These are phyloP conservation scores for Cryphonectria parasitica DNA, from an alignment of 2,329 filamentous ascomycete genomes.

Conservation along the genomic window DNA sequence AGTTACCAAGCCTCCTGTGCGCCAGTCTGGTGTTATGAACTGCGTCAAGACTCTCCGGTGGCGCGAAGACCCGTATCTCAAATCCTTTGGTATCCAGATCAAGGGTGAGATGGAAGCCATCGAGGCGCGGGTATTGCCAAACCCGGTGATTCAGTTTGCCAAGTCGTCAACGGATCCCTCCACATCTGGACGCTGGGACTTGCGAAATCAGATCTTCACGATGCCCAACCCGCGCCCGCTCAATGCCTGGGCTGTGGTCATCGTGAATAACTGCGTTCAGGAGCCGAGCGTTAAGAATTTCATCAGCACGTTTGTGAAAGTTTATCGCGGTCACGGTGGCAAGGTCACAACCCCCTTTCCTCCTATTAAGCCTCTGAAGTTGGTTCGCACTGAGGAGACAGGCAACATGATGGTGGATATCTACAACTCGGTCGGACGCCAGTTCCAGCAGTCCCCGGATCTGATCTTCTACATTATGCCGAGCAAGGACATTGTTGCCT, in stretches of 20 bases:
- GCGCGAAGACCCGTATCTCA: conserved; percentile 69
- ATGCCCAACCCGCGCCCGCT: conserved; percentile 65
- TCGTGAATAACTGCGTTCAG: conserved; percentile 60
- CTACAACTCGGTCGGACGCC: conserved; percentile 58
- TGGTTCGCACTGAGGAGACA: conserved; percentile 42
- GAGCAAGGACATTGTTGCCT: conserved; percentile 71
- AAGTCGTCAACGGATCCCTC: conserved; percentile 62
- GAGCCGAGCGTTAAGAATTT: conserved; percentile 65
- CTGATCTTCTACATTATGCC: conserved; percentile 80
- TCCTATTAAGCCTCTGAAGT: conserved; percentile 36
- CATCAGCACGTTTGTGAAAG: conserved; percentile 45
- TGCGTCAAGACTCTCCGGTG: conserved; percentile 72
- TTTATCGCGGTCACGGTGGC: conserved; percentile 57
- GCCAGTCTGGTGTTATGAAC: conserved; percentile 69
- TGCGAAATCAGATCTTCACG: conserved; percentile 80
- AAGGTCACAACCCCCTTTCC: conserved; percentile 41
- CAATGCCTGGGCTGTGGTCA: conserved; percentile 74
- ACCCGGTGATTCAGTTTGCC: conserved; percentile 73
- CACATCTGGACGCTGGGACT: conserved; percentile 79
- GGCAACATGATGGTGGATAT: conserved; percentile 59
- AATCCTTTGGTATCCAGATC: conserved; percentile 75
- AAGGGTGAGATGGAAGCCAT: conserved; percentile 65
- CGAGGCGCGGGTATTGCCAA: conserved; percentile 70
- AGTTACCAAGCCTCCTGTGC: conserved; percentile 73
- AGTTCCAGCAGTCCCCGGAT: conserved; percentile 64